These are phyloP conservation scores for Aspergillus sp. DNA, from an alignment of 2,329 filamentous ascomycete genomes.

Conservation along the genomic window DNA sequence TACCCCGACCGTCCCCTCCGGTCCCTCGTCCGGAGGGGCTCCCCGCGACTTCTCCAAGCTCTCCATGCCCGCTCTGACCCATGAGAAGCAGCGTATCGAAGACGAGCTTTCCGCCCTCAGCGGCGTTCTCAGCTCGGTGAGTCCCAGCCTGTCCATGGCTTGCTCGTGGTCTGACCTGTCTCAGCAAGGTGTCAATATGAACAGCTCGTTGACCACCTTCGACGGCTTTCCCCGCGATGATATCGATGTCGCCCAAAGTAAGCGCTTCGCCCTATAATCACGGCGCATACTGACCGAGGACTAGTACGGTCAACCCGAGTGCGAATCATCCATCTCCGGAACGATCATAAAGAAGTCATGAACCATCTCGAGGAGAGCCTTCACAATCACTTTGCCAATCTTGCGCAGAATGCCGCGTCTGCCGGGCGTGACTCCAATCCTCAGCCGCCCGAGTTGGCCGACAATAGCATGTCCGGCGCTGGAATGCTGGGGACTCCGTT, in stretches of 20 bases:
- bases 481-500: slow-evolving; percentile 56
- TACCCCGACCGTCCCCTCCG: slow-evolving; percentile 64
- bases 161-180: slow-evolving; percentile 9
- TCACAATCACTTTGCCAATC: slow-evolving; percentile 79
- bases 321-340: slow-evolving; percentile 78
- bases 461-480: slow-evolving; percentile 13
- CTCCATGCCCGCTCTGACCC: slow-evolving; percentile 69
- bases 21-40: slow-evolving; percentile 54
- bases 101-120: slow-evolving; percentile 77
- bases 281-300: slow-evolving; percentile 7
- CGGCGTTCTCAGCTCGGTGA: slow-evolving; percentile 77
- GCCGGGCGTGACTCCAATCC: slow-evolving; percentile 17
- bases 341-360: slow-evolving; percentile 92
- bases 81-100: slow-evolving; percentile 76
- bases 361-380: slow-evolving; percentile 68
- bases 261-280: slow-evolving; percentile 11
- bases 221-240: slow-evolving; percentile 91
- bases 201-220: slow-evolving; percentile 71
- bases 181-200: slow-evolving; percentile 92
- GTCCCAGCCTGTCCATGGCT: slow-evolving; percentile 19
- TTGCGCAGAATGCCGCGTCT: slow-evolving; percentile 40
- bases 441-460: slow-evolving; percentile 12
- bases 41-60: slow-evolving; percentile 56
- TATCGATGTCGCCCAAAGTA: slow-evolving; percentile 91
- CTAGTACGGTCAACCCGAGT: slow-evolving; percentile 85